Base-by-base conservation (phyloP, 2,329 filamentous ascomycete species). In the Cryphonectria carpinicola region DNA sequence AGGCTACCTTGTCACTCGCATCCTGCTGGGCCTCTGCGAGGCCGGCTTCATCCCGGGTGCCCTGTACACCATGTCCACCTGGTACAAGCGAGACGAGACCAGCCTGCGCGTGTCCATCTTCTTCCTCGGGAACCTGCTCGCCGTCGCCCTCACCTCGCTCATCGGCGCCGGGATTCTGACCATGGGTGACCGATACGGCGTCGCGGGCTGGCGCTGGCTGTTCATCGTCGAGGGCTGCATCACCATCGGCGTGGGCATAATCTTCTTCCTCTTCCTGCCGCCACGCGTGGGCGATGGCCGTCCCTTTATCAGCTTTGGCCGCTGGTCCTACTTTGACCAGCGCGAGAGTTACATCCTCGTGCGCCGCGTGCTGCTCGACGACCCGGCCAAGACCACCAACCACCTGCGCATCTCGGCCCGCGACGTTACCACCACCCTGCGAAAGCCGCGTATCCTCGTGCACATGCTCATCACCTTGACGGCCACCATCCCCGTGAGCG, bases 401-500 rank as follows among this genome's bases (percentile, higher is more conserved):
- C 77, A 81, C 39, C 72, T 82, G 28, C 78, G 76, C n/a, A 83
- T 84, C 65, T 77, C 78, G 0, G 76, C 75, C 4, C 71, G 73
- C 7, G 81, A 82, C 73, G 77, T 82, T 52, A 77, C 76, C 76
- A 74, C 74, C 10, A 81, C 80, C 0, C 66, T 86, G 73, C 76
- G 76, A 49, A 83, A 85, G 76, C 86, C 85, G 78, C 81, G 85
- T 1, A 80, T 88, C 25, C 84, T 84, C 80, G 77, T 83, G 11
- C 87, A 89, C 67, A 80, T 85, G 8, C 71, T 85, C 25, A 83
- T 89, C 72, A 86, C 86, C 54, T 72, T 86, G 41, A 72, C 79
- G 76, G 86, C 85, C 78, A 81, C 85, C 73, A 77, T 84, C n/a
- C 83, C 84, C 28, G 80, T 85, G 74, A 73, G 81, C 76, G 81